These are phyloP conservation scores for Gracilaria vermiculophylla DNA, from an alignment of 23 red algal genomes.

Conservation along the genomic window DNA sequence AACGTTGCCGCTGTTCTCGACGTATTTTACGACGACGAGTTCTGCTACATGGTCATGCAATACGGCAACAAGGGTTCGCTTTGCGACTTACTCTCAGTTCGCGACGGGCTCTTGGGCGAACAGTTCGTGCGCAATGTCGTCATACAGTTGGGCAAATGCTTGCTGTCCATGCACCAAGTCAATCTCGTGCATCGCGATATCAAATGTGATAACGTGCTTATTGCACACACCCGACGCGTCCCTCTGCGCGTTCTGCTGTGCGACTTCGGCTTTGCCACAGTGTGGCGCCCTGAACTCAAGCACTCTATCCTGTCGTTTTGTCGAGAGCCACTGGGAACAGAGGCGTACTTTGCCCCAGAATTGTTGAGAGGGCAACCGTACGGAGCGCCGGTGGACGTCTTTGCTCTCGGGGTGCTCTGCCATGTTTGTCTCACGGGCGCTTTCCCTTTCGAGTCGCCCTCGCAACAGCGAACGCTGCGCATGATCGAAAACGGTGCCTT, in stretches of 20 bases:
- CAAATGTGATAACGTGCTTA: constrained; percentile 56
- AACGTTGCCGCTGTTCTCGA: constrained; percentile 26
- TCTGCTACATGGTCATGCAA: constrained; percentile 54
- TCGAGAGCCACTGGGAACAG: constrained; percentile 3
- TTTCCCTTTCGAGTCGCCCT: constrained; percentile 23
- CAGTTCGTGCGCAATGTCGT: constrained; percentile 30
- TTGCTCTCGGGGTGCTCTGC: constrained; percentile 43
- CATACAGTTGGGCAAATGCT: constrained; percentile 21
- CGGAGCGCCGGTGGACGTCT: constrained; percentile 44
- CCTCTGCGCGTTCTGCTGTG: background rate
- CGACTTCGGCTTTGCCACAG: constrained; percentile 50
- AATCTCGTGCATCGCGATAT: constrained; percentile 44
- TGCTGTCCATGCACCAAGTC: constrained; percentile 37
- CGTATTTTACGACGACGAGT: constrained; percentile 38
- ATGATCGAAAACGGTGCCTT: background rate
- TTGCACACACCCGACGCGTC: background rate
- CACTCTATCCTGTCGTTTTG: constrained; percentile 18
- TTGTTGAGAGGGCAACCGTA: constrained; percentile 32
- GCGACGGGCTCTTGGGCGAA: constrained; percentile 24
- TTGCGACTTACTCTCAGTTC: constrained; percentile 8
- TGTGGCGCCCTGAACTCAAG: constrained; percentile 19
- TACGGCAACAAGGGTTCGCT: constrained; percentile 48
- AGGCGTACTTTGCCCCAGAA: constrained; percentile 46
- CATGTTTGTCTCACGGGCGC: constrained; percentile 36
- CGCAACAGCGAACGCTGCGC: background rate